phyloP scores from a whole-genome alignment of 192 early-diverging fungal genomes.

The Entomortierella lignicola region DNA sequence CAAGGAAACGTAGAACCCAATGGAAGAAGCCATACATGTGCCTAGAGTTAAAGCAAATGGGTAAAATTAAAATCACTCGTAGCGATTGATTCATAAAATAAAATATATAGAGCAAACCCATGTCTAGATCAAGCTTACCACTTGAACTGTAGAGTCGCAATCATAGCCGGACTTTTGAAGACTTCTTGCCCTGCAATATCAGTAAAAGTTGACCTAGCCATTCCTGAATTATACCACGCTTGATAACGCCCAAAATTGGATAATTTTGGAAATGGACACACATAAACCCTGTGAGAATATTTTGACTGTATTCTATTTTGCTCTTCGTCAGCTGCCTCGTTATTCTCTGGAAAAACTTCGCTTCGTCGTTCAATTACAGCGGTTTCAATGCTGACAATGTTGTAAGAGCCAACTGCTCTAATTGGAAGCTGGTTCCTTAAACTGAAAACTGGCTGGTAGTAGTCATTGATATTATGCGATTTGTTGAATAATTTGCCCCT shows the following conservation, averaged over 20 bases:
- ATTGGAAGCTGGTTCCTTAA: constrained; percentile 33
- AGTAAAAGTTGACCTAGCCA: constrained; percentile 19
- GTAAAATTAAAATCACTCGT: not conserved
- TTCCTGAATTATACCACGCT: not conserved
- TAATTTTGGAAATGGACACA: constrained; percentile 41
- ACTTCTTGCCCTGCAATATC: constrained; percentile 46
- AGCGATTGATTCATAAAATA: not conserved
- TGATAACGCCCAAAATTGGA: constrained; percentile 23
- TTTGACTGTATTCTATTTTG: not conserved
- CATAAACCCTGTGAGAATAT: constrained; percentile 37
- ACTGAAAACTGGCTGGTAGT: constrained; percentile 32
- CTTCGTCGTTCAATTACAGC: constrained; percentile 8
- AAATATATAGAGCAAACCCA: not conserved
- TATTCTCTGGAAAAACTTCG: constrained; percentile 8
- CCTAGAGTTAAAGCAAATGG: too few species aligned
- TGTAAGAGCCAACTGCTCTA: constrained; percentile 3
- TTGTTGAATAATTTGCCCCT: constrained; percentile 7
- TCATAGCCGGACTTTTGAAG: constrained; percentile 52
- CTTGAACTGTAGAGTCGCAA: constrained; percentile 38
- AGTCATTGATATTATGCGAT: constrained; percentile 48
- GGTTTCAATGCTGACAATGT: constrained; percentile 16
- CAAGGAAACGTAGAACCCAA: constrained; percentile 19
- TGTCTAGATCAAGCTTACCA: constrained; percentile 10
- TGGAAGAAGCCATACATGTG: constrained; percentile 40
- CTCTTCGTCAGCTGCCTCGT: constrained; percentile 17